A percentile compares a stretch with the other conserved stretches of the same genome.
Conservation (phyloP, 2,329 filamentous ascomycete genomes). For the Cladophialophora chaetospira region DNA sequence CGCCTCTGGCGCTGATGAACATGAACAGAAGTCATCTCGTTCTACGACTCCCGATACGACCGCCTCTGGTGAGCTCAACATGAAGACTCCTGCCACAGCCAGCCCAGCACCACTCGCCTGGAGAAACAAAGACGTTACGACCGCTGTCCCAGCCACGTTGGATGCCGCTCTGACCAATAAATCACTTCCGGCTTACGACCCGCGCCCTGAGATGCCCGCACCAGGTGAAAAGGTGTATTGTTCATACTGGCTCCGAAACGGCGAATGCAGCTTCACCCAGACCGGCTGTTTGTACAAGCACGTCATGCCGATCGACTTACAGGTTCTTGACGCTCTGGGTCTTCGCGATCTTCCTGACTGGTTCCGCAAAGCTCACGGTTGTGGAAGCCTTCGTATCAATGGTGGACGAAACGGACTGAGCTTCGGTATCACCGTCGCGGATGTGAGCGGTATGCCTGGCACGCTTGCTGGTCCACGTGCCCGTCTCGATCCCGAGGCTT, state of each 20-base stretch:
- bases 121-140: neutral
- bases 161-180: neutral
- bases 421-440: constrained; percentile 13
- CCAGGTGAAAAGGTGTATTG: constrained; percentile 72
- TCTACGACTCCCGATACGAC: neutral
- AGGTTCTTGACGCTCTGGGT: constrained; percentile 69
- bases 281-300: constrained; percentile 89
- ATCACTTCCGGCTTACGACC: neutral
- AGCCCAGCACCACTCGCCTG: neutral
- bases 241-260: constrained; percentile 86
- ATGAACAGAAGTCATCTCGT: constrained; percentile 3
- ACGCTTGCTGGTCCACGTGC: neutral
- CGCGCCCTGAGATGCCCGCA: constrained; percentile 24
- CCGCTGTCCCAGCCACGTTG: neutral
- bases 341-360: constrained; percentile 60
- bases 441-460: neutral
- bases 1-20: neutral
- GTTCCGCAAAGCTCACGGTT: constrained; percentile 54
- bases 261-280: constrained; percentile 80
- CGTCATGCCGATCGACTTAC: constrained; percentile 75
- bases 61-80: neutral
- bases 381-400: constrained; percentile 36
- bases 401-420: constrained; percentile 18
- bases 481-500: neutral
- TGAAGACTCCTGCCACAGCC: neutral